Conservation (phyloP, 202 grass and related monocot genomes). For the Carex sylvatica region DNA sequence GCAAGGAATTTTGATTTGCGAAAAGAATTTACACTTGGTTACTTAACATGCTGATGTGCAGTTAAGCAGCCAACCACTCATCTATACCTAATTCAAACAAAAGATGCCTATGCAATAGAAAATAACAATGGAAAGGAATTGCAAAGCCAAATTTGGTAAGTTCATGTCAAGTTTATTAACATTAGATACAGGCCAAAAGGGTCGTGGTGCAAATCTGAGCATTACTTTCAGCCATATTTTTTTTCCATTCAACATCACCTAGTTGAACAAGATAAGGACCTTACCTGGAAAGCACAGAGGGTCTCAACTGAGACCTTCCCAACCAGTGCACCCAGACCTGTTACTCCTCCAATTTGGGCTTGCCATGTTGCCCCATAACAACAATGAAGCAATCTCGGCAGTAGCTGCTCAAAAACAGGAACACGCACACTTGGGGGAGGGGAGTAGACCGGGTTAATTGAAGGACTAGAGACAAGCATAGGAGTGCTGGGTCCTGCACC, state of each 20-base stretch:
- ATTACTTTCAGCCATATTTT: background rate
- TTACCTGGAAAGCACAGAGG: slow-evolving; percentile 92
- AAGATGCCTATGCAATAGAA: background rate
- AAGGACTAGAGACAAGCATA: slow-evolving; percentile 96
- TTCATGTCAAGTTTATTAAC: background rate
- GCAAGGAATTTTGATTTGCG: background rate
- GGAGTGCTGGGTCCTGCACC: slow-evolving; percentile 75
- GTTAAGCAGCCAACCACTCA: background rate
- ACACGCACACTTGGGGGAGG: slow-evolving; percentile 96
- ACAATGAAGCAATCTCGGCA: slow-evolving; percentile 92
- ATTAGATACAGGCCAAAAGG: background rate
- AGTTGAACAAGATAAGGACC: background rate
- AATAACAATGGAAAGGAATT: background rate
- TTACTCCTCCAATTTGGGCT: slow-evolving; percentile 97
- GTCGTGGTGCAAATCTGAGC: background rate
- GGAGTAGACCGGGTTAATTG: slow-evolving; percentile 97
- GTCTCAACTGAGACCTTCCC: slow-evolving; percentile 96
- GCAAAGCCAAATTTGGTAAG: background rate
- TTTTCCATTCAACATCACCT: background rate
- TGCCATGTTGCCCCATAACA: slow-evolving; percentile 98
- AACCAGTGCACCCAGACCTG: slow-evolving; percentile 88
- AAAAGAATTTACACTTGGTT: background rate
- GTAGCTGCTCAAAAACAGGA: slow-evolving; percentile 87
- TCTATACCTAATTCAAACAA: background rate
- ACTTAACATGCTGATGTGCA: background rate